Evolutionary conservation across 371 early-diverging fungal species (phyloP), one percentile per base, ranked within the genome.

Genomic region (Apophysomyces variabilis): DNA sequence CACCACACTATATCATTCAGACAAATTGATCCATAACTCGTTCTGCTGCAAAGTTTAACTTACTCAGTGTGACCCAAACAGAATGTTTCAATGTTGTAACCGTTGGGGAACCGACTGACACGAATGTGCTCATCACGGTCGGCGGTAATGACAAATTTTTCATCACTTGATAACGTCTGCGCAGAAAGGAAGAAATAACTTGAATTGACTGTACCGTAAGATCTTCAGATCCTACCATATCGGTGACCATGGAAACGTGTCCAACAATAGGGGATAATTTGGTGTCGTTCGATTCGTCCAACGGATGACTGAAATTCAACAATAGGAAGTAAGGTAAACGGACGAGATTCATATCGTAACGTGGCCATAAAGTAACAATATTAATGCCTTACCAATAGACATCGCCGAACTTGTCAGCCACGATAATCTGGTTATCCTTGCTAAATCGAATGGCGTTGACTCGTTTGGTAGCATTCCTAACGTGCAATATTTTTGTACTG

Each of bases 71-170:
- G 98, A n/a, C 96, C 97, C 26, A 99, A 78, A 58, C 95, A 94
- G 76, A 90, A 97, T 3, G 87, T 73, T 64, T 94, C 88, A 69
- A 99, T 95, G 70, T 91, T 94, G 70, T 93, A 94, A 0, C 92
- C 85, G 62, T 92, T 91, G 13, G 98, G 98, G 74, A 89, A 97
- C 46, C 80, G 82, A 66, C 94, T 93, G 44, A 97, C 87, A 21
- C 99, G 89, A 64, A 99, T 89, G 73, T 99, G 96, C 66, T 98
- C 97, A 79, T 99, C 99, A 45, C 99, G 93, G 77, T 99, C 99
- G 64, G 93, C 87, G 7, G 98, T 94, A 56, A 97, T 76, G 18
- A 97, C 71, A 46, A 80, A 88, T 68, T 85, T 87, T 68, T 89
- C 85, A 64, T 87, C 82, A 5, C 76, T 58, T 47, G 85, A 79